Evolutionary conservation across 805 yeast genomes (phyloP).

Genomic region (Myxozyma melibiosi): DNA sequence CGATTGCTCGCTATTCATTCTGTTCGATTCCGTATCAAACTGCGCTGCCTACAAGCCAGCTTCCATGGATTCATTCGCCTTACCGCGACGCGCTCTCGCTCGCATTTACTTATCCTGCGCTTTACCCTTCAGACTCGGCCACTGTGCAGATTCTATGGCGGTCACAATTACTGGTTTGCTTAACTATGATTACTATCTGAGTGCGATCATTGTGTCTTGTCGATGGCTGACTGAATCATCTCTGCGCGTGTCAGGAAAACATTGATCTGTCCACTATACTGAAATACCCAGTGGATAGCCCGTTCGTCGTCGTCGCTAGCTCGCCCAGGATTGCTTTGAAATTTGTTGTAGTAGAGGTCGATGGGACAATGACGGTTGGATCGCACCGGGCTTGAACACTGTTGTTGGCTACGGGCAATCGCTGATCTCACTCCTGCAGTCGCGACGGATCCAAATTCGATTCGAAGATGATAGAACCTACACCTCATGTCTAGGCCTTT

Average conservation of each 20-base stretch:
- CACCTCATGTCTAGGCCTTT: slow-evolving; percentile 9
- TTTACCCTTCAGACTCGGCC: neutral
- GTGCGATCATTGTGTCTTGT: too few relatives aligned
- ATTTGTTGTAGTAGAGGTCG: neutral
- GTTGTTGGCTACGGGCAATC: neutral
- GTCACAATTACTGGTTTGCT: slow-evolving; percentile 17
- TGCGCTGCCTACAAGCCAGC: slow-evolving; percentile 1
- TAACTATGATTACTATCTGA: neutral
- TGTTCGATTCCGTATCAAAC: slow-evolving; percentile 15
- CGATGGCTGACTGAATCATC: neutral
- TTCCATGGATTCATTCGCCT: slow-evolving; percentile 28
- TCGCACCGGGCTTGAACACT: neutral
- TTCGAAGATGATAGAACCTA: slow-evolving; percentile 14
- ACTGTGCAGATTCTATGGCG: slow-evolving; percentile 15
- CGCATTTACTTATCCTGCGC: slow-evolving; percentile 13
- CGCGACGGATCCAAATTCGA: slow-evolving; percentile 27
- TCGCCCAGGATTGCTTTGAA: slow-evolving; percentile 26
- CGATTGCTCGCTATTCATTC: slow-evolving; percentile 23
- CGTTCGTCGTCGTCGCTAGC: slow-evolving; percentile 19
- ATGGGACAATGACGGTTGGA: slow-evolving; percentile 8
- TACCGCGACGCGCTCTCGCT: slow-evolving; percentile 26
- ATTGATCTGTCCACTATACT: slow-evolving; percentile 8
- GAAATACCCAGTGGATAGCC: neutral
- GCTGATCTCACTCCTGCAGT: neutral
- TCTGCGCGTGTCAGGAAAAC: slow-evolving; percentile 11